Percentiles rank a stretch among this genome's conserved stretches.
Evolutionary conservation across 2,329 filamentous ascomycete species (phyloP).

Genomic region (Phaeosphaeriaceae sp.): DNA sequence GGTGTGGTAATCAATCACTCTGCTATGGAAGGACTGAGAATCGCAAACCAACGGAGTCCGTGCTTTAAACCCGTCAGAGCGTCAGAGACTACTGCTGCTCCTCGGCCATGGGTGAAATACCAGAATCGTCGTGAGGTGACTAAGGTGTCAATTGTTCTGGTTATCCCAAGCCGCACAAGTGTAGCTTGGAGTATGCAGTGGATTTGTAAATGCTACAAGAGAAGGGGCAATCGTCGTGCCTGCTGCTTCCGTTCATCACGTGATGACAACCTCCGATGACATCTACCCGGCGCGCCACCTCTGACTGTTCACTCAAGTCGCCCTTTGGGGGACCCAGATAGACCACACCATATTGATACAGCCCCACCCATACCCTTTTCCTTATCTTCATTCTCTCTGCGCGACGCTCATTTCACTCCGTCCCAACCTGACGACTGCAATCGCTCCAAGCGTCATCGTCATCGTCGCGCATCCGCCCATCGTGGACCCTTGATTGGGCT

Average conservation of each 20-base stretch:
- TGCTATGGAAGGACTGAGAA: slow-evolving; percentile 14
- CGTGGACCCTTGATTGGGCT: slow-evolving; percentile 35
- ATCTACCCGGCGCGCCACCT: slow-evolving; percentile 3
- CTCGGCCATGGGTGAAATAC: too few relatives aligned
- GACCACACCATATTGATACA: background rate
- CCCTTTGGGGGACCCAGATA: slow-evolving; percentile 21
- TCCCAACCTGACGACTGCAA: slow-evolving; percentile 2
- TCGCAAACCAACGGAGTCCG: too few relatives aligned
- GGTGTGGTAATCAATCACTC: slow-evolving; percentile 10
- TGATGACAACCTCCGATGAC: background rate
- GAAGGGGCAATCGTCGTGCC: background rate
- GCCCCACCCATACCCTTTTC: background rate
- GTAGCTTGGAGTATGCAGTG: too few relatives aligned
- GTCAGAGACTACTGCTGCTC: slow-evolving; percentile 4
- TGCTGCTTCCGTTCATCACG: background rate
- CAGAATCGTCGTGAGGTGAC: too few relatives aligned
- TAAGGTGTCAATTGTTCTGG: background rate
- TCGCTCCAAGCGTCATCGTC: slow-evolving; percentile 17
- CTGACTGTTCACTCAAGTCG: slow-evolving; percentile 14
- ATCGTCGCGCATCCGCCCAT: slow-evolving; percentile 24
- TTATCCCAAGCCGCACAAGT: too few relatives aligned
- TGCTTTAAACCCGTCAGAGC: slow-evolving; percentile 14
- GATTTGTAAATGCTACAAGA: too few relatives aligned
- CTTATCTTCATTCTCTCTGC: background rate
- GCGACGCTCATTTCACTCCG: slow-evolving; percentile 3